Conservation (phyloP, 805 yeast genomes). For the Lachancea quebecensis region DNA sequence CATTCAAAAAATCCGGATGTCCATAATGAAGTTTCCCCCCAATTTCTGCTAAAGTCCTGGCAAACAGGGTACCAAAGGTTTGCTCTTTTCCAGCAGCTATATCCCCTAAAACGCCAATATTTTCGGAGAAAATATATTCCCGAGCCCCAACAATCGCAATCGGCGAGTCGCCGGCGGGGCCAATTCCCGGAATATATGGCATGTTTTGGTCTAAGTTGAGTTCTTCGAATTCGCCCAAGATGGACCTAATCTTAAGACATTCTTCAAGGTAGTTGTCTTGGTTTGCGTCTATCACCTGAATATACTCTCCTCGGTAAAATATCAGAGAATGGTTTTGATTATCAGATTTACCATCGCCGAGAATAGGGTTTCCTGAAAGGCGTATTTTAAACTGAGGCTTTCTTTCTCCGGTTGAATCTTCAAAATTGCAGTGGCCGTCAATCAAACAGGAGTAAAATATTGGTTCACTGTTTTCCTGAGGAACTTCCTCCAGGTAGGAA, state of each 20-base stretch:
- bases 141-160: constrained; percentile 90
- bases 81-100: constrained; percentile 90
- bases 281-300: constrained; percentile 92
- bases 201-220: constrained; percentile 44
- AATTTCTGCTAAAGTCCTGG: constrained; percentile 75
- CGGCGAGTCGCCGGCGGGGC: constrained; percentile 39
- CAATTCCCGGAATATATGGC: constrained; percentile 56
- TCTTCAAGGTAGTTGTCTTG: constrained; percentile 95
- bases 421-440: constrained; percentile 49
- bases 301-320: constrained; percentile 88
- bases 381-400: constrained; percentile 59
- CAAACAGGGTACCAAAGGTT: constrained; percentile 78
- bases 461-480: constrained; percentile 23
- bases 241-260: constrained; percentile 82
- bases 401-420: constrained; percentile 51
- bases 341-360: constrained; percentile 96
- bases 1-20: constrained; percentile 79
- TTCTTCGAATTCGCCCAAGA: constrained; percentile 88
- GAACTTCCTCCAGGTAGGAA: constrained; percentile 47
- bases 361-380: constrained; percentile 87
- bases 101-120: constrained; percentile 79
- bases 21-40: constrained; percentile 87
- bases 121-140: constrained; percentile 82
- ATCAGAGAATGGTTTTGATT: constrained; percentile 86
- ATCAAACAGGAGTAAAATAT: constrained; percentile 60